Percentiles rank a stretch among this genome's conserved stretches.
phyloP scores from a whole-genome alignment of 768 basidiomycete species.

The Solioccasus polychromus region DNA sequence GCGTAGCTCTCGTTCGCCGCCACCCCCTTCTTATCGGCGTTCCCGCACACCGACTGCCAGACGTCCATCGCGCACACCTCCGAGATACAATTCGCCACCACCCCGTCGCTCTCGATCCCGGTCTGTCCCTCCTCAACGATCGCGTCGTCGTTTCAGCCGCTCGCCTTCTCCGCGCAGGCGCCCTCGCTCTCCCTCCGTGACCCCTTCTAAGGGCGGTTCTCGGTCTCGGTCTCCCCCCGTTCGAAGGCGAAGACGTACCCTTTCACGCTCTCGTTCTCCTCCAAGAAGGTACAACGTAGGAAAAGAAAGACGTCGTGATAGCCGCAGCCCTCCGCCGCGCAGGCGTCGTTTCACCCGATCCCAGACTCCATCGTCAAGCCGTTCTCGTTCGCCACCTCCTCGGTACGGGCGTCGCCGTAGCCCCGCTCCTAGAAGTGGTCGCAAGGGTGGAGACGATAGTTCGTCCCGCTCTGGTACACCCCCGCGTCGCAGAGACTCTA shows the following conservation, averaged over 20 bases:
- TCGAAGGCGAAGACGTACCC: constrained; percentile 37
- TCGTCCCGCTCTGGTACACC: constrained; percentile 37
- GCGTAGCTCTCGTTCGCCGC: constrained; percentile 38
- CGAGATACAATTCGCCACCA: constrained; percentile 33
- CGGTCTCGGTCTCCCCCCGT: constrained; percentile 39
- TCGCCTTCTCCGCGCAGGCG: constrained; percentile 28
- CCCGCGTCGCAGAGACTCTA: constrained; percentile 32
- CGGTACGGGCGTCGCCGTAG: constrained; percentile 48
- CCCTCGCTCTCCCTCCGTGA: constrained; percentile 31
- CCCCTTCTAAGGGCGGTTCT: constrained; percentile 36
- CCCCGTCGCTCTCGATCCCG: constrained; percentile 39
- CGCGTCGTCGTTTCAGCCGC: constrained; percentile 26
- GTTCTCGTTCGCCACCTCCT: constrained; percentile 30
- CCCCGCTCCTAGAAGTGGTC: constrained; percentile 33
- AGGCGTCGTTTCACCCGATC: constrained; percentile 47
- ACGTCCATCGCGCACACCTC: constrained; percentile 31
- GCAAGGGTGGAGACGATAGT: constrained; percentile 27
- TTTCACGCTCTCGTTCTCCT: constrained; percentile 29
- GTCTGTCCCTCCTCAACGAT: constrained; percentile 22
- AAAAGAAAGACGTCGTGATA: constrained; percentile 26
- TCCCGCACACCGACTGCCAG: constrained; percentile 41
- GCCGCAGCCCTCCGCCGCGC: constrained; percentile 32
- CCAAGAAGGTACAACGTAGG: constrained; percentile 20
- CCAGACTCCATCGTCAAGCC: constrained; percentile 48
- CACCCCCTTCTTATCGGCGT: constrained; percentile 32